A percentile compares a stretch with the other conserved stretches of the same genome.
These are phyloP conservation scores for Pezicula neosporulosa DNA, from an alignment of 2,329 filamentous ascomycete genomes.

Conservation along the genomic window DNA sequence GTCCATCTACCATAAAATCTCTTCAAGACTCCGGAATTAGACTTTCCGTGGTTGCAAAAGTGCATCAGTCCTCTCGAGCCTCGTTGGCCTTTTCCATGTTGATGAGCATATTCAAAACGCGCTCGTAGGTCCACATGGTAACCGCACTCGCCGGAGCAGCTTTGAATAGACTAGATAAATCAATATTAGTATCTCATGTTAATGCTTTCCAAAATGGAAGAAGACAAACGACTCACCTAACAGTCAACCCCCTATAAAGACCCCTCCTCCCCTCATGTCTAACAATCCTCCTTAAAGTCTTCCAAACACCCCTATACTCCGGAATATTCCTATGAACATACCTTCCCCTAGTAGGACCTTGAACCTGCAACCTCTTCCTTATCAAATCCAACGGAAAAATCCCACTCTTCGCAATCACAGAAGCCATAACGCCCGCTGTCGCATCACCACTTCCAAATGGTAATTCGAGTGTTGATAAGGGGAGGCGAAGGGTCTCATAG, in stretches of 20 bases:
- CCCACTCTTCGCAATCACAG: constrained; percentile 78
- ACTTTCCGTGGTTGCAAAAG: no score
- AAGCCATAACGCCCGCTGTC: constrained; percentile 74
- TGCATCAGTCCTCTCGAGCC: no score
- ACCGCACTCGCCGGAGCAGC: constrained; percentile 78
- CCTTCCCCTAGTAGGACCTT: constrained; percentile 75
- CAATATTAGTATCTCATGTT: constrained; percentile 5
- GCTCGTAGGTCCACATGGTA: constrained; percentile 76
- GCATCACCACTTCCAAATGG: constrained; percentile 81
- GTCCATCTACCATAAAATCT: no score
- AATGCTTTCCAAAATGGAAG: background rate
- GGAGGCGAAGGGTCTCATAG: constrained; percentile 73
- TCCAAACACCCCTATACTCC: constrained; percentile 65
- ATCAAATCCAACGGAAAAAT: constrained; percentile 94
- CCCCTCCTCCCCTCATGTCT: constrained; percentile 72
- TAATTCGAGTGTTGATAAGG: constrained; percentile 50
- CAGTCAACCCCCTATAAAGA: constrained; percentile 81
- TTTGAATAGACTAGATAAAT: constrained; percentile 65
- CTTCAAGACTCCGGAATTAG: no score
- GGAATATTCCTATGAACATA: constrained; percentile 91
- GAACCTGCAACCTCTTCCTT: constrained; percentile 89
- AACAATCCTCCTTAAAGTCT: constrained; percentile 66
- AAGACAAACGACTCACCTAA: constrained; percentile 43
- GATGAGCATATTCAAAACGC: constrained; percentile 40
- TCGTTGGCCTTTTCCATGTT: constrained; percentile 14